Evolutionary conservation across 805 yeast genomes (phyloP), one percentile per base, ranked within the genome.

Genomic region (Wickerhamomyces subpelliculosus): DNA sequence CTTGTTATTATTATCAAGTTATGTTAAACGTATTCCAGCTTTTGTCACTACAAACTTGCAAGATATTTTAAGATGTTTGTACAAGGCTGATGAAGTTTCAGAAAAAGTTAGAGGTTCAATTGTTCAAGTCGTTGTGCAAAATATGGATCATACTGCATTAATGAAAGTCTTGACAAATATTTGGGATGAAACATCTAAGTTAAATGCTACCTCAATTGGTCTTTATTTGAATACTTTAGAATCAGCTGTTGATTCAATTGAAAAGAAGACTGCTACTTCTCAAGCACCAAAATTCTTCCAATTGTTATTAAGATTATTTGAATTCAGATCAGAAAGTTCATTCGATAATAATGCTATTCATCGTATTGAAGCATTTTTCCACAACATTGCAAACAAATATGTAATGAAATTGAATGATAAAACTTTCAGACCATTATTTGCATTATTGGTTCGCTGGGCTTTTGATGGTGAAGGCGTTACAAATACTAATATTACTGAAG

Each of bases 351-450:
- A 85, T 54, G 80, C 95, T 11, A 67, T 84, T 46, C 79, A 83
- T 57, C 73, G 95, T 49, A 75, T 90, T 45, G 97, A 90, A 57
- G 71, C 87, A 16, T 72, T 82, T 10, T 75, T 83, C 55, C 82
- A 84, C 50, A 67, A 73, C 27, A 75, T 88, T 55, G 89, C 84
- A 17, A 76, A 90, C 46, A 67, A 68, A 19, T 80, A 78, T 48
- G 94, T 90, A 16, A 72, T 93, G 80, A 89, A 90, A 61, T 73
- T 93, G 62, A 93, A 93, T 57, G 98, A 93, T 58, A 87, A 86
- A 64, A 75, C 80, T 18, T 93, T 93, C 72, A 77, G 97, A 55
- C 98, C 98, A 16, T 67, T 86, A 55, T 93, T 93, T 63, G 90
- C 89, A 7, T 68, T 80, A 20, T 67, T 87, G 49, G 88, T 84